Evolutionary conservation across 768 basidiomycete species (phyloP).

Genomic region (Serendipita sp.): DNA sequence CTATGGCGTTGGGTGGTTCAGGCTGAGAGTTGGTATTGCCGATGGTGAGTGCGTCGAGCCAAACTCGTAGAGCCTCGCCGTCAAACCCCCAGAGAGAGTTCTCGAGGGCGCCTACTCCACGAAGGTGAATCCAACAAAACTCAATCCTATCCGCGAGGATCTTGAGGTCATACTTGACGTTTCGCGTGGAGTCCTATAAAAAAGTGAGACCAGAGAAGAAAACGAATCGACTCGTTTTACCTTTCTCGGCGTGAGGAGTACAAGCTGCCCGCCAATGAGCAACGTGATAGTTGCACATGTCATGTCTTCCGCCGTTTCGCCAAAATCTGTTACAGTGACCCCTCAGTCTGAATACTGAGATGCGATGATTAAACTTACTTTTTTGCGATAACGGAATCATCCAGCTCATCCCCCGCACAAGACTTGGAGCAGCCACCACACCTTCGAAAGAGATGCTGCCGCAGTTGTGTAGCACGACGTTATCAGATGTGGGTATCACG

Average conservation of each 20-base stretch:
- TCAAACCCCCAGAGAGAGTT: conserved; percentile 98
- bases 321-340: conserved; percentile 48
- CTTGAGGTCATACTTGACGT: conserved; percentile 95
- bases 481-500: conserved; percentile 67
- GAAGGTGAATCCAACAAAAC: conserved; percentile 96
- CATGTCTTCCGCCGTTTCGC: conserved; percentile 86
- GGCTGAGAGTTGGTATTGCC: conserved; percentile 24
- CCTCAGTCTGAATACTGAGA: background rate
- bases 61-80: conserved; percentile 74
- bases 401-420: conserved; percentile 90
- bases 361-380: conserved; percentile 36
- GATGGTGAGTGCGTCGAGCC: conserved; percentile 90
- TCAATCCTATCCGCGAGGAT: conserved; percentile 94
- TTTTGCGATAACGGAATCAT: conserved; percentile 90
- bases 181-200: conserved; percentile 42
- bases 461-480: conserved; percentile 76
- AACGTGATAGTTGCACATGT: conserved; percentile 90
- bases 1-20: conserved; percentile 28
- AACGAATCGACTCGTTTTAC: conserved; percentile 24
- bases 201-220: conserved; percentile 1
- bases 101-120: conserved; percentile 82
- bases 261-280: conserved; percentile 83
- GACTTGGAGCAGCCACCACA: conserved; percentile 66
- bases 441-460: conserved; percentile 91
- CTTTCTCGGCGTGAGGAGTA: conserved; percentile 79